Percentiles rank a stretch among this genome's conserved stretches.
Conservation (phyloP, 192 early-diverging fungal species). For the Thamnidium elegans region DNA sequence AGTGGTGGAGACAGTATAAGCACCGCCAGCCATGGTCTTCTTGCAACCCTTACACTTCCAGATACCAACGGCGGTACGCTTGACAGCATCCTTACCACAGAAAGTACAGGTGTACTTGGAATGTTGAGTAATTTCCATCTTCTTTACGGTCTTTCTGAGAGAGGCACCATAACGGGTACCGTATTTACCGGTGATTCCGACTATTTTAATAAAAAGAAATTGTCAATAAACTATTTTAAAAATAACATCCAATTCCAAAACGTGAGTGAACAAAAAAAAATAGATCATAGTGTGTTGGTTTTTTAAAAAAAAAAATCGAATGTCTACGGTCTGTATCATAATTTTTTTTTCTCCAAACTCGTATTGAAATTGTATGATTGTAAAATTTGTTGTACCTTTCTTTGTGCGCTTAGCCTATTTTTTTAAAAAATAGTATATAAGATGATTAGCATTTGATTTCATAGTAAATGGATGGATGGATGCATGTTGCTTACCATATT, state of each 20-base stretch:
- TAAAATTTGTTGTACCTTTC: slow-evolving; percentile 48
- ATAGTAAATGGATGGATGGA: slow-evolving; percentile 28
- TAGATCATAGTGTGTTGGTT: too few species aligned
- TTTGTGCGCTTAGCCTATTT: slow-evolving; percentile 87
- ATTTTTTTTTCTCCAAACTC: too few species aligned
- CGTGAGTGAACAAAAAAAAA: too few species aligned
- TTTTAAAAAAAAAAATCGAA: too few species aligned
- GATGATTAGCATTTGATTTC: slow-evolving; percentile 5
- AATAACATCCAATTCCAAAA: too few species aligned
- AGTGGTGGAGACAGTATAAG: slow-evolving; percentile 69
- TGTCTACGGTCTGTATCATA: too few species aligned
- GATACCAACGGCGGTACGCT: slow-evolving; percentile 95
- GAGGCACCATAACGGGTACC: slow-evolving; percentile 99
- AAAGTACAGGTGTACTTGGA: slow-evolving; percentile 99
- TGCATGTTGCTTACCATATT: slow-evolving; percentile 25
- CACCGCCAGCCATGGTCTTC: slow-evolving; percentile 78
- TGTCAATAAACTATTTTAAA: too few species aligned
- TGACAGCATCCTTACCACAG: slow-evolving; percentile 98
- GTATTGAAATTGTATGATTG: too few species aligned
- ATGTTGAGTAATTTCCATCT: slow-evolving; percentile 99
- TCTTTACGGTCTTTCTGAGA: slow-evolving; percentile 94
- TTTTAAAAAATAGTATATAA: background rate
- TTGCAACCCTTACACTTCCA: slow-evolving; percentile 97
- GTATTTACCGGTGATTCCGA: slow-evolving; percentile 99
- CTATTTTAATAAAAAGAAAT: background rate